Evolutionary conservation across 805 yeast genomes (phyloP), one percentile per base, ranked within the genome.

Genomic region (Priceomyces haplophilus): DNA sequence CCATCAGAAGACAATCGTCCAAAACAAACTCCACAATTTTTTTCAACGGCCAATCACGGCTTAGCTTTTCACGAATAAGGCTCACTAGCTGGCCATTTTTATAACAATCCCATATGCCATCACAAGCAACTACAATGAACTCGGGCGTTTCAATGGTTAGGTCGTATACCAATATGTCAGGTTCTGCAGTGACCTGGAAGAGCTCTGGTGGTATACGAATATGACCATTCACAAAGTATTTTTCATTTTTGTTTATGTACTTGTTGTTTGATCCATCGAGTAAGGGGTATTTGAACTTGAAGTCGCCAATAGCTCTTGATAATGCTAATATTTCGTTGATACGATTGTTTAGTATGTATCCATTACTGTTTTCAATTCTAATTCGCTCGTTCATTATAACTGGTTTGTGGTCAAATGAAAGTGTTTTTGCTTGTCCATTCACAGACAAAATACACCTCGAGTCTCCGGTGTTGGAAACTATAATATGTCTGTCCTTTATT

Each of bases 381-480:
- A 70, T 68, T 21, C 74, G 47, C 45, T 71, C 76, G 13, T 70
- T 70, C 73, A 70, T 68, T 38, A 54, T 62, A 6, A 62, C 54
- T 3, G 76, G 76, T 40, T 70, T 71, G 46, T 71, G 76, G 49
- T 71, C 76, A 50, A 64, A 70, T 19, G 72, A 64, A 8, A 71
- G 53, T 3, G 73, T 74, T 58, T 85, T 85, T 5, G 56, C 53
- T 1, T 85, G 85, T 1, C 88, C 88, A 30, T 65, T 55, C 15
- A 71, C 60, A 10, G 82, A 73, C 35, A 82, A 51, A 5, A 85
- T 75, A 46, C 85, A 75, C 45, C 95, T 68, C 5, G 90, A 83
- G 59, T 85, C 95, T 3, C 95, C 95, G 2, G 86, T 73, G 53
- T 85, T 85, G 12, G 86, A 84, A 10, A 80, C 82, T 17, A 75